Evolutionary conservation across 768 basidiomycete species (phyloP), one percentile per base, ranked within the genome.

Genomic region (Mycena rebaudengoi): DNA sequence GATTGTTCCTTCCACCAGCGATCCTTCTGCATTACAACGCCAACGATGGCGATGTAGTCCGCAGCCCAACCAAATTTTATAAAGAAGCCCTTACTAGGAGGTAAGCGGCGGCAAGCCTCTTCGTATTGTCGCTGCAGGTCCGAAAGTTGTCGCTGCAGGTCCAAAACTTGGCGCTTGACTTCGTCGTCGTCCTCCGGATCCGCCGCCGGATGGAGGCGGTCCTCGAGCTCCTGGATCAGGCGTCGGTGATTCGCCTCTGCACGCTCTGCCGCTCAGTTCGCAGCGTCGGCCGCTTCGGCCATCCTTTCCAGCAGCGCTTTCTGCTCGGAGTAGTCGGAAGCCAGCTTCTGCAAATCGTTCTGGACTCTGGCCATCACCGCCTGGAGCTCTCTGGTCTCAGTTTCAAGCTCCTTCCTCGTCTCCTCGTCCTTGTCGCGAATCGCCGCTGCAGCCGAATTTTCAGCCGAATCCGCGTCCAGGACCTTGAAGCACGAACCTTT

Each of bases 371-470:
- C 69, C 64, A 85, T 82, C 60, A 84, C 82, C n/a, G 71, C 69
- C 64, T 82, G 77, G 30, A 84, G 76, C 56, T 73, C 81, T 62
- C 74, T 75, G 23, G 78, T 77, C 66, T 83, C 85, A 1, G 76
- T 69, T 53, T 82, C 80, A 32, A 86, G 75, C 66, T 85, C 84
- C 46, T 65, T 61, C 44, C 73, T 74, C 12, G 81, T 80, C 70
- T 83, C 84, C 53, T 83, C 82, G 64, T 85, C 84, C 61, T 83
- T 81, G 55, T 67, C 65, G 20, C 73, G 72, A 67, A 83, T 78
- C 7, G 84, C 82, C 35, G 73, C 72, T 74, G 57, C 16, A 43
- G 35, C 21, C 7, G 13, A 39, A 7, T 33, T 23, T 39, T 59
- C 35, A 49, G 35, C 5, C 7, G 21, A 39, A 6, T n/a, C 7